These are phyloP conservation scores for Phytophthora boehmeriae DNA, from an alignment of 352 stramenopile species.

Conservation along the genomic window DNA sequence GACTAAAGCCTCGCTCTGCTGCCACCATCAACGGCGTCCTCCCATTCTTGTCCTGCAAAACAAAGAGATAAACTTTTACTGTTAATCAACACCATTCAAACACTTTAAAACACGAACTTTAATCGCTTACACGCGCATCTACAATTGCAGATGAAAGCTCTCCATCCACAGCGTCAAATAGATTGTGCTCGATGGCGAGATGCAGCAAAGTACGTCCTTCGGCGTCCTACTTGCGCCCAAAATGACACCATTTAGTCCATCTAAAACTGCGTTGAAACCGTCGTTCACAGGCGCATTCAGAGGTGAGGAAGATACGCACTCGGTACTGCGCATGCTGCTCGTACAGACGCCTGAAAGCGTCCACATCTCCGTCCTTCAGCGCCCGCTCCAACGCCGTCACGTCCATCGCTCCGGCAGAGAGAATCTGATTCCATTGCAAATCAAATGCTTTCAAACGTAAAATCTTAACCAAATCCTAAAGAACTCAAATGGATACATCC, in stretches of 20 bases:
- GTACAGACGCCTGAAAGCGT: conserved; percentile 26
- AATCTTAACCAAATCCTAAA: not conserved
- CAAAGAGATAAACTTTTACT: not conserved
- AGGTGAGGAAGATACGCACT: conserved; percentile 12
- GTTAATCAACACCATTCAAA: not conserved
- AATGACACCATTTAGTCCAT: not conserved
- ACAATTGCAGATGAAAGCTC: conserved; percentile 25
- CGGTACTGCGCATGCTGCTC: conserved; percentile 29
- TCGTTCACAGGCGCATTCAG: not conserved
- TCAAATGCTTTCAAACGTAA: conserved; percentile 21
- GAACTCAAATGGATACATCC: not conserved
- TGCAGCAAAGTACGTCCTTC: conserved; percentile 35
- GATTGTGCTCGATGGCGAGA: conserved; percentile 25
- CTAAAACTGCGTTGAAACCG: not conserved
- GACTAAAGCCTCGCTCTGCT: conserved; percentile 32
- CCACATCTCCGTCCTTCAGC: conserved; percentile 21
- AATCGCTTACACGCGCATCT: conserved; percentile 18
- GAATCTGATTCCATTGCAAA: conserved; percentile 10
- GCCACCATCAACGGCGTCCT: conserved; percentile 41
- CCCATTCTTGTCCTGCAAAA: conserved; percentile 35
- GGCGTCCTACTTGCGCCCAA: conserved; percentile 23
- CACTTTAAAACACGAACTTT: not conserved
- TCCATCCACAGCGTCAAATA: conserved; percentile 36
- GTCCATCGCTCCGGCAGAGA: conserved; percentile 17
- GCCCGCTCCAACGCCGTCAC: conserved; percentile 16